Percentiles rank a stretch among this genome's conserved stretches.
These are phyloP conservation scores for Pseudocercospora cruenta DNA, from an alignment of 2,329 filamentous ascomycete genomes.

Conservation along the genomic window DNA sequence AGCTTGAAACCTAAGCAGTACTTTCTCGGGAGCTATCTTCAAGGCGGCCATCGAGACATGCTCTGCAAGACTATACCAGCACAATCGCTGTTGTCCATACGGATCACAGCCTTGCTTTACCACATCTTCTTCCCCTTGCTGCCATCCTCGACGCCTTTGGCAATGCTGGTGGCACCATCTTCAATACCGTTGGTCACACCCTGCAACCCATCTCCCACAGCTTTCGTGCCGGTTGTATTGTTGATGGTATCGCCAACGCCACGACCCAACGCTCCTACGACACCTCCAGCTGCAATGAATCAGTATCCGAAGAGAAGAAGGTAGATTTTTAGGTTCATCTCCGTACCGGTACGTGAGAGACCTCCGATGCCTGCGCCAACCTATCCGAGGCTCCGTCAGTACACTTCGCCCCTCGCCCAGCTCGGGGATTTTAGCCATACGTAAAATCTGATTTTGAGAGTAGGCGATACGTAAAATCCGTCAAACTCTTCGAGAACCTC, in stretches of 20 bases:
- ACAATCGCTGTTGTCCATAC: background rate
- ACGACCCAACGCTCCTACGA: constrained; percentile 53
- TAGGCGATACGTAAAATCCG: too few relatives aligned
- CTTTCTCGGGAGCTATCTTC: too few relatives aligned
- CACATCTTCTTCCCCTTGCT: constrained; percentile 21
- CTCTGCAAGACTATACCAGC: background rate
- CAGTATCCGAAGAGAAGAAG: background rate
- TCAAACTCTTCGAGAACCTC: too few relatives aligned
- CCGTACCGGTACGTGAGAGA: constrained; percentile 49
- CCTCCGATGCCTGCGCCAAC: constrained; percentile 58
- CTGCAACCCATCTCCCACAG: constrained; percentile 47
- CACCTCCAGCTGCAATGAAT: constrained; percentile 46
- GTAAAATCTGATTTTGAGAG: too few relatives aligned
- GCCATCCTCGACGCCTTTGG: constrained; percentile 49
- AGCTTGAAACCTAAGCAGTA: too few relatives aligned
- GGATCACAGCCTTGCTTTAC: background rate
- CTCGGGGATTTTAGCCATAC: too few relatives aligned
- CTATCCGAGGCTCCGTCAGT: constrained; percentile 9
- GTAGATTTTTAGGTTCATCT: background rate
- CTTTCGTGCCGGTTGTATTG: constrained; percentile 48
- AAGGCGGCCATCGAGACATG: background rate
- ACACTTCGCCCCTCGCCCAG: too few relatives aligned
- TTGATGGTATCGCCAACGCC: constrained; percentile 51
- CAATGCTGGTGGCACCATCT: constrained; percentile 45
- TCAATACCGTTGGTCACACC: constrained; percentile 48